Percentiles rank a stretch among this genome's conserved stretches.
Conservation (phyloP, 306 rosid genomes). For the Cyclanthera cordifolia region DNA sequence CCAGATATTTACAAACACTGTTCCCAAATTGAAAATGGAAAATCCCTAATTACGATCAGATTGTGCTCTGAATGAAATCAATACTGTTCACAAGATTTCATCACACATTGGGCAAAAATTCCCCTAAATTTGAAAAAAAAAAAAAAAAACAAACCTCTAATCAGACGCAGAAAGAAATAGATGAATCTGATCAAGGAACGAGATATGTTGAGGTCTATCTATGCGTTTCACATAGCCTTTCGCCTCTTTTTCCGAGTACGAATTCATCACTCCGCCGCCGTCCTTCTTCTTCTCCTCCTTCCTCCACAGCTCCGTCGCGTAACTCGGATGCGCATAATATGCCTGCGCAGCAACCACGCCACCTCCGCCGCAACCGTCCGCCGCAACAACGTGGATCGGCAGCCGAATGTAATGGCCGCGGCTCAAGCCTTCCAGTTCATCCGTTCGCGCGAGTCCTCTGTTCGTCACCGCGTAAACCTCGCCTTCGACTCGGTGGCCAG, state of each 20-base stretch:
- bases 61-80: too few relatives aligned
- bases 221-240: constrained; percentile 59
- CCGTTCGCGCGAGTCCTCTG: constrained; percentile 31
- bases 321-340: constrained; percentile 48
- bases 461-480: constrained; percentile 54
- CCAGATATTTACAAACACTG: too few relatives aligned
- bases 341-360: constrained; percentile 43
- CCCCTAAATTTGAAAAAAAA: neutral
- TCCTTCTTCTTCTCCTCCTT: constrained; percentile 33
- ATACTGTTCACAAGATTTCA: too few relatives aligned
- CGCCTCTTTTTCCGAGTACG: constrained; percentile 46
- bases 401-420: constrained; percentile 55
- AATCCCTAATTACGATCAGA: too few relatives aligned
- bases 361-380: constrained; percentile 28
- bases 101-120: neutral
- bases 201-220: constrained; percentile 61
- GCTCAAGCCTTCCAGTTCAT: constrained; percentile 55
- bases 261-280: constrained; percentile 22
- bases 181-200: constrained; percentile 64
- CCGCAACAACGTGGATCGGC: constrained; percentile 19
- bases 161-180: constrained; percentile 29
- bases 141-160: neutral
- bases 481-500: constrained; percentile 43
- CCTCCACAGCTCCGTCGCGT: constrained; percentile 58
- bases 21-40: too few relatives aligned